Conservation (phyloP, 2,329 filamentous ascomycete species). For the Zarea fungicola region DNA sequence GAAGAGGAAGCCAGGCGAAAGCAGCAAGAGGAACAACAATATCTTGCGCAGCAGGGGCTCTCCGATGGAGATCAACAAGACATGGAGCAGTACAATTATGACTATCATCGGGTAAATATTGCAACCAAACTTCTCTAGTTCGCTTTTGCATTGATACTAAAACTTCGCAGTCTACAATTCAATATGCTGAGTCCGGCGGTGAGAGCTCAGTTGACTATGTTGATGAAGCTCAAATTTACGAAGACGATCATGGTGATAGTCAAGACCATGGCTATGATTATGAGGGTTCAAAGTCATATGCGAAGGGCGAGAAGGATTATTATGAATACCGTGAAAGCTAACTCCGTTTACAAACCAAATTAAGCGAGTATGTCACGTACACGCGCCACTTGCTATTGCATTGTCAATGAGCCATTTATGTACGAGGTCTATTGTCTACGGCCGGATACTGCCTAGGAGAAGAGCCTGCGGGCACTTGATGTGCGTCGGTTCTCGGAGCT, state of each 20-base stretch:
- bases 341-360: background rate
- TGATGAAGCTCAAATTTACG: slow-evolving; percentile 48
- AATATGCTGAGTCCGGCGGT: slow-evolving; percentile 41
- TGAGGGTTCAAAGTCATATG: slow-evolving; percentile 33
- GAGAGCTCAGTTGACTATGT: slow-evolving; percentile 44
- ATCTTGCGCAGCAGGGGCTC: slow-evolving; percentile 41
- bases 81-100: slow-evolving; percentile 48
- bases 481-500: background rate
- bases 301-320: slow-evolving; percentile 36
- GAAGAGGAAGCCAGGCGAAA: slow-evolving; percentile 50
- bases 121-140: background rate
- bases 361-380: background rate
- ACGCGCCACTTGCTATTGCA: background rate
- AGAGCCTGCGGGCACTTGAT: background rate
- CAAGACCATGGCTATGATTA: slow-evolving; percentile 32
- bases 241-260: slow-evolving; percentile 44
- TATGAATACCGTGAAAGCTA: slow-evolving; percentile 30
- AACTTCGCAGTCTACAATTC: slow-evolving; percentile 34
- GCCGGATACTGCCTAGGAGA: background rate
- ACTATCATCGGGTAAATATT: slow-evolving; percentile 46
- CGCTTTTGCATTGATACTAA: slow-evolving; percentile 10
- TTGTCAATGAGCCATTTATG: background rate
- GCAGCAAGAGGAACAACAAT: slow-evolving; percentile 42
- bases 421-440: background rate
- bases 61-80: slow-evolving; percentile 43